Conservation (phyloP, 192 early-diverging fungal species). For the Blastocladiella britannica region DNA sequence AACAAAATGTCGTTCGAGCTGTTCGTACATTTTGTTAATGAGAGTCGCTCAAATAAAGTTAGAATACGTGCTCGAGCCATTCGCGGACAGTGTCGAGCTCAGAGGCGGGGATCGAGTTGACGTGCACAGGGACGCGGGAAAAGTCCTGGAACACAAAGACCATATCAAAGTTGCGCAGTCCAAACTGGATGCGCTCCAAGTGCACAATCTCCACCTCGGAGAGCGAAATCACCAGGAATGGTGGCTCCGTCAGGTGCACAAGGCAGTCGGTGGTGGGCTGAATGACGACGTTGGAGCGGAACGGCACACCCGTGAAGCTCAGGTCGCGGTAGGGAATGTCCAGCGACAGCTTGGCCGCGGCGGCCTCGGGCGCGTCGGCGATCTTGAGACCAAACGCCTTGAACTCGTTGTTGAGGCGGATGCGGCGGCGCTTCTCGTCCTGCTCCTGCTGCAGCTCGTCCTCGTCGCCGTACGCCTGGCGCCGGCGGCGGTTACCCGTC, state of each 20-base stretch:
- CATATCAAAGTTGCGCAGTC: conserved; percentile 94
- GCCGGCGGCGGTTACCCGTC: conserved; percentile 74
- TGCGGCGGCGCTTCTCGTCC: conserved; percentile 72
- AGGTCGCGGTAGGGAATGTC: conserved; percentile 85
- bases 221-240: conserved; percentile 74
- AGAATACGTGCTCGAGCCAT: conserved; percentile 54
- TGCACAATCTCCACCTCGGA: conserved; percentile 86
- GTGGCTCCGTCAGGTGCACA: conserved; percentile 85
- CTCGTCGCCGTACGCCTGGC: conserved; percentile 86
- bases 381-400: conserved; percentile 80
- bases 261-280: conserved; percentile 92
- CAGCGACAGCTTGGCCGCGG: conserved; percentile 60
- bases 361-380: conserved; percentile 57
- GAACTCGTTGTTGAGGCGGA: conserved; percentile 78
- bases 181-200: conserved; percentile 93
- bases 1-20: conserved; percentile 78
- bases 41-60: no score
- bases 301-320: conserved; percentile 84
- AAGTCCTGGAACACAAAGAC: conserved; percentile 96
- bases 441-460: conserved; percentile 93
- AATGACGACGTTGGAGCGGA: conserved; percentile 72
- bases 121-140: conserved; percentile 64
- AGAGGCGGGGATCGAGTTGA: conserved; percentile 83
- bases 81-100: conserved; percentile 87
- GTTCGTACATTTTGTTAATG: no score